Base-by-base conservation (phyloP, 2,329 filamentous ascomycete genomes). In the Blastomyces silverae region DNA sequence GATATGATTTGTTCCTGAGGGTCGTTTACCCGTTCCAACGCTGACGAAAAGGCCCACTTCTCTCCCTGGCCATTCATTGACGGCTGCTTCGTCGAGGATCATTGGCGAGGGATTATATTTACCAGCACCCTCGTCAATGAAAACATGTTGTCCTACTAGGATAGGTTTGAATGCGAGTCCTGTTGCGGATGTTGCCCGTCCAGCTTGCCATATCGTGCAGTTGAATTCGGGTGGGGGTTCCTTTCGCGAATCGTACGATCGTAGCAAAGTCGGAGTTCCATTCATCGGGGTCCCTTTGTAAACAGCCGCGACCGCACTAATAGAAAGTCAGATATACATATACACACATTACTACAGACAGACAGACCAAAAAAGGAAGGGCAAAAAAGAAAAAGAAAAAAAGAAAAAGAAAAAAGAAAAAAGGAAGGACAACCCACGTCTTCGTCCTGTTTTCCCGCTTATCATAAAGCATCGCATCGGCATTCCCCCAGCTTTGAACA, bases 201-300 rank as follows among this genome's bases (percentile, higher is more conserved):
- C 94, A 4, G 94, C 94, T 78, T 99, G 89, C 94, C 94, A 99
- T 65, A 99, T 94, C 57, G 89, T 96, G 77, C 92, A 96, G 73
- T 96, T 90, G 67, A 91, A 93, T 75, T 97, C 92, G 2, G 93
- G 90, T 0, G 92, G 85, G 0, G 92, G 89, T 75, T 97, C 94
- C 76, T 89, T 91, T 71, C 93, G 85, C 20, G 94, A 97, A 75
- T 97, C 93, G 77, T 99, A 99, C 1, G 93, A 97, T 69, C 94
- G 88, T 64, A 99, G 81, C 66, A 97, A 77, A 10, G 88, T 88
- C 2, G 92, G 84, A 1, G 85, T 82, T 7, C 85, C 84, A 50
- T 86, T 85, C 70, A 85, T 87, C 3, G 83, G 82, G 0, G 91
- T 92, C 56, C 91, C 92, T 78, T 91, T 92, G 76, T 96, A 95